A percentile compares a stretch with the other conserved stretches of the same genome.
These are phyloP conservation scores for Neopestalotiopsis sp. DNA, from an alignment of 2,329 filamentous ascomycete genomes.

Conservation along the genomic window DNA sequence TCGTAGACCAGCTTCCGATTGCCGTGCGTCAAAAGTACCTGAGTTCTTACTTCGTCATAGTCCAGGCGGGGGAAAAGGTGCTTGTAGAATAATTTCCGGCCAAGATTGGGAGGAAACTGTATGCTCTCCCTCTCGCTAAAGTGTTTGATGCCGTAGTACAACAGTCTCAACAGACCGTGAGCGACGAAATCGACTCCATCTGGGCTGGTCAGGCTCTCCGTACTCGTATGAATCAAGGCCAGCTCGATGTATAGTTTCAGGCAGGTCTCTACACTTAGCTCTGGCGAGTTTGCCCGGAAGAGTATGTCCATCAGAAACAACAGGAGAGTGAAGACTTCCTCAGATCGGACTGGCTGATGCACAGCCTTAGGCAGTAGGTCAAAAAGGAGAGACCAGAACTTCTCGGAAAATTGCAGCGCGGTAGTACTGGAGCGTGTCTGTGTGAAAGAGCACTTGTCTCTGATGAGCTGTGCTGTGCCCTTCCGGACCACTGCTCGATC, in stretches of 20 bases:
- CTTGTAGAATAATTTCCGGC: constrained; percentile 61
- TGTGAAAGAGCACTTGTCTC: constrained; percentile 24
- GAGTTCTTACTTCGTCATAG: constrained; percentile 35
- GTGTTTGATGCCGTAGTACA: constrained; percentile 36
- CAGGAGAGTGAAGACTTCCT: constrained; percentile 43
- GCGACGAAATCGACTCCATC: constrained; percentile 41
- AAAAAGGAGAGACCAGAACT: constrained; percentile 52
- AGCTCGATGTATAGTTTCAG: constrained; percentile 31
- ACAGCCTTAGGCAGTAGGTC: constrained; percentile 43
- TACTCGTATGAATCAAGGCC: constrained; percentile 28
- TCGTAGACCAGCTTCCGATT: constrained; percentile 66
- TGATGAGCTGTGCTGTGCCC: constrained; percentile 40
- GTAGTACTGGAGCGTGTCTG: constrained; percentile 32
- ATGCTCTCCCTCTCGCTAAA: constrained; percentile 28
- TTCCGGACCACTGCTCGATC: constrained; percentile 41
- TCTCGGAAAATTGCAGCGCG: constrained; percentile 44
- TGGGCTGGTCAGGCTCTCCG: constrained; percentile 44
- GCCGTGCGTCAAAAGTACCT: constrained; percentile 54
- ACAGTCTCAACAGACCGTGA: constrained; percentile 40
- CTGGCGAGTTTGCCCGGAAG: constrained; percentile 27
- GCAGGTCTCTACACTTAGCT: constrained; percentile 30
- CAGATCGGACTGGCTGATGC: constrained; percentile 39
- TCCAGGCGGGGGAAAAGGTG: constrained; percentile 66
- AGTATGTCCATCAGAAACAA: constrained; percentile 34
- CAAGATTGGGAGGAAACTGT: constrained; percentile 32